Evolutionary conservation across 805 yeast genomes (phyloP).

Genomic region (Metschnikowia vanudenii): DNA sequence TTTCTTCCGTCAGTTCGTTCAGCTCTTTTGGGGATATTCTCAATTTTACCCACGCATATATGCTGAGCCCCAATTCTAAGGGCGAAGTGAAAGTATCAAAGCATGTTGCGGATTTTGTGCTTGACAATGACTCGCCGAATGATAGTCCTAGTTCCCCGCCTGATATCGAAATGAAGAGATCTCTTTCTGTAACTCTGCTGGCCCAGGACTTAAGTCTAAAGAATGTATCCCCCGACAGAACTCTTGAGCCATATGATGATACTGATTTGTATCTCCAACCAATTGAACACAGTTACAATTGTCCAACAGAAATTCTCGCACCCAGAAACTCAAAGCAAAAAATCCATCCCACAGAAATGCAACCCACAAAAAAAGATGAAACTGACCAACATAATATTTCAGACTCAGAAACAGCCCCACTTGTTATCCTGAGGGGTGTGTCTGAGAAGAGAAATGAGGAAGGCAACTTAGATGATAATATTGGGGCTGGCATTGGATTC

Average conservation of each 20-base stretch:
- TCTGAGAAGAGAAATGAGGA: neutral
- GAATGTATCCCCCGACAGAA: neutral
- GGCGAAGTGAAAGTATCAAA: constrained; percentile 15
- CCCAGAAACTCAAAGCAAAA: neutral
- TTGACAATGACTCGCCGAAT: neutral
- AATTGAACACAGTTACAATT: neutral
- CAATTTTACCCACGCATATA: constrained; percentile 10
- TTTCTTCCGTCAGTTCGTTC: constrained; percentile 38
- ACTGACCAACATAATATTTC: no score
- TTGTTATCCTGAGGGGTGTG: constrained; percentile 1
- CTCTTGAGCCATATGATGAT: neutral
- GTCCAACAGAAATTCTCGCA: no score
- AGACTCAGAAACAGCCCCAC: constrained; percentile 6
- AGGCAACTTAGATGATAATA: constrained; percentile 24
- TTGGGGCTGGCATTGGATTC: constrained; percentile 36
- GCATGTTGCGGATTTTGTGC: constrained; percentile 7
- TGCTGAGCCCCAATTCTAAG: constrained; percentile 16
- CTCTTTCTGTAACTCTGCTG: neutral
- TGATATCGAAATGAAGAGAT: neutral
- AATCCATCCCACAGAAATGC: no score
- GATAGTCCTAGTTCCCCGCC: neutral
- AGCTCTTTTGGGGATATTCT: constrained; percentile 34
- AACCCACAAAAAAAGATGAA: no score
- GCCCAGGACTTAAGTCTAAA: neutral
- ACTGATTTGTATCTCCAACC: no score